These are phyloP conservation scores for Silene vulgaris DNA, from an alignment of 179 eudicot genomes.

Conservation along the genomic window DNA sequence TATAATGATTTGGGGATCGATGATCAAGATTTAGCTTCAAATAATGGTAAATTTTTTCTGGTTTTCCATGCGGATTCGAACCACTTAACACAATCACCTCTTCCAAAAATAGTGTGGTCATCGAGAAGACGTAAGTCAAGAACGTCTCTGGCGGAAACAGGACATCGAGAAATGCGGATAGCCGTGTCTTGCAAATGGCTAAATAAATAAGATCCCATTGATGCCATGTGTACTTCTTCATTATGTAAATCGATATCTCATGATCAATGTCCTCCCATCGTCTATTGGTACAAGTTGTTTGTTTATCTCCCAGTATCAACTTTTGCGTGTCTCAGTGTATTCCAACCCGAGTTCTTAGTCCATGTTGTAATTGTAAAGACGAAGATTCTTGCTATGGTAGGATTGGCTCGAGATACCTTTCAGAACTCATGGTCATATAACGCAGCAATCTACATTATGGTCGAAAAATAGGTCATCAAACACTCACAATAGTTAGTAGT, in stretches of 20 bases:
- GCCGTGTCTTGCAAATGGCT: background rate
- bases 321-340: no score
- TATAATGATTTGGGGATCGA: background rate
- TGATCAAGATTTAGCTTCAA: conserved; percentile 13
- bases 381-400: no score
- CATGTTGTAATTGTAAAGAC: no score
- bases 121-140: background rate
- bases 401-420: no score
- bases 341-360: no score
- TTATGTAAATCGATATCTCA: background rate
- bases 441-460: no score
- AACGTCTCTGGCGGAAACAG: background rate
- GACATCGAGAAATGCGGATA: conserved; percentile 4
- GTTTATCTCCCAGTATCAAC: no score
- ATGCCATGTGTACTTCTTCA: background rate
- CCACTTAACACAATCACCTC: background rate
- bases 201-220: background rate
- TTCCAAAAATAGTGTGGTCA: background rate
- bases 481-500: no score
- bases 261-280: background rate
- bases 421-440: no score
- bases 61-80: background rate
- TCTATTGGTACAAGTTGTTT: background rate
- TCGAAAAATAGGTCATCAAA: no score
- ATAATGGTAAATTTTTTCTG: background rate